Conservation (phyloP, 2,329 filamentous ascomycete species). For the Botrytis galanthina region DNA sequence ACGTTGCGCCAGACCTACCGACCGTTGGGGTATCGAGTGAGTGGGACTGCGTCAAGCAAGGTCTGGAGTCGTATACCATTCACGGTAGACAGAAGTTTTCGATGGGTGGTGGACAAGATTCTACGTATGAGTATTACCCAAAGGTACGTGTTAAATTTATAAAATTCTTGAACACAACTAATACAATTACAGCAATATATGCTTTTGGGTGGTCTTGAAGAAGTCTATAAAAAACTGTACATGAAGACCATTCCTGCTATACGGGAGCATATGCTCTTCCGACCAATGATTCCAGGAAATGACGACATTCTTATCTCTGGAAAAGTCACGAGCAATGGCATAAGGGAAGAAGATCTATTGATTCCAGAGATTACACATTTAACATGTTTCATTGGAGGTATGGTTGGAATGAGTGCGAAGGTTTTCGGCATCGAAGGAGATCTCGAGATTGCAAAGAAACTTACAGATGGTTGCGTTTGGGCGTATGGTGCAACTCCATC, state of each 20-base stretch:
- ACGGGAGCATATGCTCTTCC: slow-evolving; percentile 72
- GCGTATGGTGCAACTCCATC: slow-evolving; percentile 59
- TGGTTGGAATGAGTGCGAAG: slow-evolving; percentile 65
- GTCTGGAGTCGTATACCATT: slow-evolving; percentile 50
- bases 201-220: slow-evolving; percentile 70
- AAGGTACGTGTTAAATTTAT: slow-evolving; percentile 47
- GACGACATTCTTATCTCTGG: slow-evolving; percentile 74
- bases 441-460: slow-evolving; percentile 59
- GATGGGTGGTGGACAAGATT: slow-evolving; percentile 66
- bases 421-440: slow-evolving; percentile 59
- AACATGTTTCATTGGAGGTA: slow-evolving; percentile 68
- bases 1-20: neutral
- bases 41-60: slow-evolving; percentile 57
- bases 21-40: slow-evolving; percentile 13
- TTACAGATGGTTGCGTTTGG: slow-evolving; percentile 70
- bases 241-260: slow-evolving; percentile 64
- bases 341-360: slow-evolving; percentile 44
- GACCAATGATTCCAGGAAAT: slow-evolving; percentile 67
- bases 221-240: slow-evolving; percentile 73
- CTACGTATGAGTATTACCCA: slow-evolving; percentile 69
- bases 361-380: slow-evolving; percentile 50
- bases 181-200: slow-evolving; percentile 56
- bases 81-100: slow-evolving; percentile 47
- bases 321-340: slow-evolving; percentile 51
- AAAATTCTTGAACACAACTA: slow-evolving; percentile 23